phyloP scores from a whole-genome alignment of 1,284 basidiomycete species.

The Fomitiporia mediterranea region DNA sequence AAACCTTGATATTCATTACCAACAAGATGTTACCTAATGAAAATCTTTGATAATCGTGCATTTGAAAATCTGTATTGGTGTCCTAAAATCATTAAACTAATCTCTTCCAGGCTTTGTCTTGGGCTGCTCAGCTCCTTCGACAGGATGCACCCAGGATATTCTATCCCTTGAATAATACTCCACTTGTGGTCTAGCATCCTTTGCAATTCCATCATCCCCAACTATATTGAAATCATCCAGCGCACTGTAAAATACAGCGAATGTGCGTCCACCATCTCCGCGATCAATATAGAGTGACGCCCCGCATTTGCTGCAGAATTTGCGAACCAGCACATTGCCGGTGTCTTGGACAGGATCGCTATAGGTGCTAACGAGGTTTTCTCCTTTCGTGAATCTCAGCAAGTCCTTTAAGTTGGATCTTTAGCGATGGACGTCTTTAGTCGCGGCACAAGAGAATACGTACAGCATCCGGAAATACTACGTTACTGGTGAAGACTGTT shows the following conservation, averaged over 20 bases:
- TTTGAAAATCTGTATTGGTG: no score
- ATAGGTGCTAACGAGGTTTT: constrained; percentile 14
- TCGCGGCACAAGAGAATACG: neutral
- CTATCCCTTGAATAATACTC: constrained; percentile 23
- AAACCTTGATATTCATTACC: no score
- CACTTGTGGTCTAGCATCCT: constrained; percentile 13
- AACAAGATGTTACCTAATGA: no score
- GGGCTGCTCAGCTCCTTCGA: constrained; percentile 12
- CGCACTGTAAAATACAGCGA: constrained; percentile 22
- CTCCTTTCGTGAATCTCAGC: constrained; percentile 15
- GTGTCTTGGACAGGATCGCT: constrained; percentile 21
- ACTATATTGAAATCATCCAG: constrained; percentile 9
- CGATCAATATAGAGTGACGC: constrained; percentile 18
- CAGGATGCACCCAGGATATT: constrained; percentile 15
- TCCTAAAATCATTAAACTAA: no score
- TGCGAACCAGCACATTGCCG: constrained; percentile 19
- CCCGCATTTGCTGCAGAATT: constrained; percentile 20
- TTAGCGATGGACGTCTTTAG: no score
- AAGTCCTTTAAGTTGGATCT: neutral
- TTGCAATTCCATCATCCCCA: neutral
- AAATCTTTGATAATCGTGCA: no score
- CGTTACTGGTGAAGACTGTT: constrained; percentile 23
- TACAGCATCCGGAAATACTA: constrained; percentile 21
- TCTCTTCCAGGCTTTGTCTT: constrained; percentile 21
- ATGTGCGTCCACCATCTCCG: constrained; percentile 12